Evolutionary conservation across 129 eudicot species (phyloP).

Genomic region (Logfia minima): DNA sequence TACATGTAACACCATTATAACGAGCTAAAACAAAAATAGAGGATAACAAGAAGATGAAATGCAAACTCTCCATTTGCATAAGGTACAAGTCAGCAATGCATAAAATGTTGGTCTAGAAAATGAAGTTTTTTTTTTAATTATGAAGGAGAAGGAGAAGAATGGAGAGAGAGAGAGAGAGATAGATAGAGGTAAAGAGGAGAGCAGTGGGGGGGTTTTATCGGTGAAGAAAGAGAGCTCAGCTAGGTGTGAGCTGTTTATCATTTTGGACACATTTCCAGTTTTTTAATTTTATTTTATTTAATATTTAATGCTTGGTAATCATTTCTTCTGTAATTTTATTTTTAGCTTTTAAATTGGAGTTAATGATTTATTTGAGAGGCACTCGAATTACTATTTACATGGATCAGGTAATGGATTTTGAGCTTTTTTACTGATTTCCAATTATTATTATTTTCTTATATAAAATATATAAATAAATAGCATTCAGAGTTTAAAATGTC

Average conservation of each 20-base stretch:
- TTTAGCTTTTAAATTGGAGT: not conserved
- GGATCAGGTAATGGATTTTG: too few species aligned
- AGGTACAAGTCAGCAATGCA: slow-evolving; percentile 12
- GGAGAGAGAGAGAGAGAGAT: slow-evolving; percentile 19
- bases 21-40: slow-evolving; percentile 41
- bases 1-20: slow-evolving; percentile 41
- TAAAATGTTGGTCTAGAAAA: not conserved
- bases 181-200: slow-evolving; percentile 19
- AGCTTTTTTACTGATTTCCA: too few species aligned
- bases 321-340: not conserved
- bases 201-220: slow-evolving; percentile 49
- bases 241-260: slow-evolving; percentile 50
- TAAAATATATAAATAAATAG: too few species aligned
- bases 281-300: not conserved
- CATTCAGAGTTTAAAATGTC: too few species aligned
- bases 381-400: not conserved
- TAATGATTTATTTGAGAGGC: slow-evolving; percentile 13
- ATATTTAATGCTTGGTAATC: not conserved
- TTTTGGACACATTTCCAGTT: slow-evolving; percentile 27
- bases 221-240: slow-evolving; percentile 36
- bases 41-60: slow-evolving; percentile 15
- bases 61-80: slow-evolving; percentile 33
- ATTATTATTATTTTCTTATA: too few species aligned
- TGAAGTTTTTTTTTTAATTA: too few species aligned
- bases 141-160: slow-evolving; percentile 27